phyloP scores from a whole-genome alignment of 2,329 filamentous ascomycete species.

The Fusarium newnesense region DNA sequence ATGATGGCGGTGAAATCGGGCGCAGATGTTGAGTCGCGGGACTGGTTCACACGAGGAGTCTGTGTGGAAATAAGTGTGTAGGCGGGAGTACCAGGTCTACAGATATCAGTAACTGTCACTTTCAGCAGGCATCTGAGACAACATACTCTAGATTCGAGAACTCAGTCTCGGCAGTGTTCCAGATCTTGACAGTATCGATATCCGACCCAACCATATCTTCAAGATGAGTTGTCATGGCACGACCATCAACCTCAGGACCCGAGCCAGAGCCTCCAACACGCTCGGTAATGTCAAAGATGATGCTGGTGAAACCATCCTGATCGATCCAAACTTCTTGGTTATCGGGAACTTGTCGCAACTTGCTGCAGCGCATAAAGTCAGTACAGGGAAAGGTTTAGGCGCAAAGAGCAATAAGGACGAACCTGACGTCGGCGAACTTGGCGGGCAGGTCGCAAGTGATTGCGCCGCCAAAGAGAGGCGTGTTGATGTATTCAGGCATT shows the following conservation, averaged over 20 bases:
- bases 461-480: slow-evolving; percentile 77
- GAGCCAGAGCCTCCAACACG: slow-evolving; percentile 70
- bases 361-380: slow-evolving; percentile 57
- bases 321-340: slow-evolving; percentile 96
- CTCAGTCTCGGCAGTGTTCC: slow-evolving; percentile 70
- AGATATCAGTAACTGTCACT: slow-evolving; percentile 15
- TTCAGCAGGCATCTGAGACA: background rate
- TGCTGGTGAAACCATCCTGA: slow-evolving; percentile 81
- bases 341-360: slow-evolving; percentile 80
- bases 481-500: slow-evolving; percentile 67
- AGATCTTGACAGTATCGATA: slow-evolving; percentile 71
- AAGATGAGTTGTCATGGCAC: slow-evolving; percentile 74
- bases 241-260: slow-evolving; percentile 71
- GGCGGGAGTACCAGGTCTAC: slow-evolving; percentile 62
- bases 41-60: slow-evolving; percentile 53
- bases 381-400: slow-evolving; percentile 2
- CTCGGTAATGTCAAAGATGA: slow-evolving; percentile 92
- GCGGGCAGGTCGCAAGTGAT: slow-evolving; percentile 74
- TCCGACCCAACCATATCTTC: slow-evolving; percentile 75
- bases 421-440: slow-evolving; percentile 80
- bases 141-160: slow-evolving; percentile 66
- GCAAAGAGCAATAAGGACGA: slow-evolving; percentile 7
- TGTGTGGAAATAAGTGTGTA: slow-evolving; percentile 78
- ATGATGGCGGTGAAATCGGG: slow-evolving; percentile 79
- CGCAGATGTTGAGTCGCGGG: slow-evolving; percentile 51